These are phyloP conservation scores for Candida odintsovae DNA, from an alignment of 805 yeast genomes.

Conservation along the genomic window DNA sequence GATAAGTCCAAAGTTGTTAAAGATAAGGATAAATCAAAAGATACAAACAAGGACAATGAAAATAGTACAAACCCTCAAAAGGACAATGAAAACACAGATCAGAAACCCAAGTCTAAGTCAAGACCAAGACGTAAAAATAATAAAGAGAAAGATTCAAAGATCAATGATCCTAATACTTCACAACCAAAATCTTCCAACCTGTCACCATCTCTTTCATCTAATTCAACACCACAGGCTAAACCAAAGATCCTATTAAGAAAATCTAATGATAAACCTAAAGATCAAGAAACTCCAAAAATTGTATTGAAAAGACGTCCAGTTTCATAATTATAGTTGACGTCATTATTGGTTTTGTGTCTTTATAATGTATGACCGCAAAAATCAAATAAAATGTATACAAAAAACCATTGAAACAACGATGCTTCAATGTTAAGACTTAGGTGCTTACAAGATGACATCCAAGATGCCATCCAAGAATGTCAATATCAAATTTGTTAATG, in stretches of 20 bases:
- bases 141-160: neutral
- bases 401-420: neutral
- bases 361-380: neutral
- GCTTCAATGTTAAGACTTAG: too few relatives aligned
- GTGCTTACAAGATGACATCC: too few relatives aligned
- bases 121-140: neutral
- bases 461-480: neutral
- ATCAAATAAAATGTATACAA: too few relatives aligned
- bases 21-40: neutral
- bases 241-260: conserved; percentile 5
- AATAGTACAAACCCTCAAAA: neutral
- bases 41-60: neutral
- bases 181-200: neutral
- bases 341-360: neutral
- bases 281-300: neutral
- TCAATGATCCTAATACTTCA: neutral
- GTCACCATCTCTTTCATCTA: neutral
- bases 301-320: neutral
- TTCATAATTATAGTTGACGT: too few relatives aligned
- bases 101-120: neutral
- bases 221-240: conserved; percentile 1
- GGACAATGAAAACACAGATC: neutral
- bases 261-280: neutral
- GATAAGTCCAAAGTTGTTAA: neutral
- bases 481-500: conserved; percentile 1